Evolutionary conservation across 306 rosid genomes (phyloP).

Genomic region (Mucuna pruriens): DNA sequence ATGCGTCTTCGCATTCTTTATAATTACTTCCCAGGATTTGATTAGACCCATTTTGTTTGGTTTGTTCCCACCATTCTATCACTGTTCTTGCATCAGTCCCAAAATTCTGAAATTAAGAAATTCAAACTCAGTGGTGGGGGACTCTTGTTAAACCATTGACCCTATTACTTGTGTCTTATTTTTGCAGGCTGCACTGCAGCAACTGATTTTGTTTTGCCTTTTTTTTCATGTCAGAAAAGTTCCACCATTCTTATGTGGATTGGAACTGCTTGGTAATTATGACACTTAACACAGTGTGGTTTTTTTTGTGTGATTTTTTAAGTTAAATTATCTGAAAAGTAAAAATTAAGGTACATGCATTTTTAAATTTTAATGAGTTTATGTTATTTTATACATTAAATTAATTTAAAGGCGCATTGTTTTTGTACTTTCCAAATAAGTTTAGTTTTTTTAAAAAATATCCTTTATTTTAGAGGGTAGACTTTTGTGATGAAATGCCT

Average conservation of each 20-base stretch:
- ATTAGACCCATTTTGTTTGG: slow-evolving; percentile 25
- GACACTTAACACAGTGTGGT: background rate
- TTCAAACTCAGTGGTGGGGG: slow-evolving; percentile 35
- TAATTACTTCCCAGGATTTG: slow-evolving; percentile 27
- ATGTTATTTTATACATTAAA: background rate
- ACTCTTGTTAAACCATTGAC: slow-evolving; percentile 30
- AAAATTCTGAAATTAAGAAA: slow-evolving; percentile 8
- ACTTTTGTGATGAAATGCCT: slow-evolving; percentile 16
- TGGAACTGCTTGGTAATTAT: slow-evolving; percentile 33
- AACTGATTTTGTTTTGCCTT: slow-evolving; percentile 1
- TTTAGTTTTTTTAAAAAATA: background rate
- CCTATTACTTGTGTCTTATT: background rate
- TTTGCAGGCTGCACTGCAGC: background rate
- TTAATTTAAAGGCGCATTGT: background rate
- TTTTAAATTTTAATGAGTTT: background rate
- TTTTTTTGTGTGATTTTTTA: background rate
- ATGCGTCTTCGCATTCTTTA: background rate
- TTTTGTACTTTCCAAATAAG: background rate
- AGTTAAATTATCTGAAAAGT: background rate
- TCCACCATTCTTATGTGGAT: background rate
- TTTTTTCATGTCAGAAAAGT: background rate
- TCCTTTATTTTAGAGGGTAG: slow-evolving; percentile 19
- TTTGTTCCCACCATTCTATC: slow-evolving; percentile 24
- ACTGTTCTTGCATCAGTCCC: background rate
- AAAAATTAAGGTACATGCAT: background rate